Evolutionary conservation across 192 early-diverging fungal species (phyloP).

Genomic region (Coemansia reversa): DNA sequence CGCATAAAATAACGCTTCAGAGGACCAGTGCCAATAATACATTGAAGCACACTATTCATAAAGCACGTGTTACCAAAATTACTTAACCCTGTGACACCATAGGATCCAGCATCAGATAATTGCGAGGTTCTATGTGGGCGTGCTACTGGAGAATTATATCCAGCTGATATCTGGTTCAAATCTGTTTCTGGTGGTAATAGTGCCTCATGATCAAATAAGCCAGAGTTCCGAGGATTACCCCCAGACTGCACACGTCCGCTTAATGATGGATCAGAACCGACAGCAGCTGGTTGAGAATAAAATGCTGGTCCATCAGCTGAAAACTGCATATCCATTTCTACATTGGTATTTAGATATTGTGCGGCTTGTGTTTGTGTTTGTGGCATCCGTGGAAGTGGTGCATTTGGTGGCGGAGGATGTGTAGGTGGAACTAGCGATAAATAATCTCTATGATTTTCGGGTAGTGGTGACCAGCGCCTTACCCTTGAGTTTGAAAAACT

Average conservation of each 20-base stretch:
- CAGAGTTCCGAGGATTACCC: constrained; percentile 38
- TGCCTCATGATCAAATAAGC: constrained; percentile 13
- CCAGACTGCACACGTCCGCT: constrained; percentile 46
- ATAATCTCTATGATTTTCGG: too few species aligned
- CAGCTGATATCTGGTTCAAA: not conserved
- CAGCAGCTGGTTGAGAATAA: constrained; percentile 35
- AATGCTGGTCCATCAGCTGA: constrained; percentile 20
- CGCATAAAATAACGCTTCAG: constrained; percentile 72
- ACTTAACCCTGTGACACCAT: constrained; percentile 70
- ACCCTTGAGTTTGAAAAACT: too few species aligned
- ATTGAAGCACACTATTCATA: constrained; percentile 84
- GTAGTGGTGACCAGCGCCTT: too few species aligned
- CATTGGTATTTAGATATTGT: too few species aligned
- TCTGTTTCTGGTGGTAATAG: constrained; percentile 1
- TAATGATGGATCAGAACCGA: constrained; percentile 49
- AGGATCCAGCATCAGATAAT: constrained; percentile 48
- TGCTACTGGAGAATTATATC: constrained; percentile 6
- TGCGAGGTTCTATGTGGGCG: constrained; percentile 10
- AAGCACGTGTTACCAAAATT: constrained; percentile 87
- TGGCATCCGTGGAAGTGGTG: too few species aligned
- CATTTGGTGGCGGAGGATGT: too few species aligned
- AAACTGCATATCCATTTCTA: not conserved
- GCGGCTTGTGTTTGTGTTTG: too few species aligned
- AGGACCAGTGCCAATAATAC: constrained; percentile 68
- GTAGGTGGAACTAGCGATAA: too few species aligned